Base-by-base conservation (phyloP, 257 asterid genomes). In the Solanum ahanhuiri region DNA sequence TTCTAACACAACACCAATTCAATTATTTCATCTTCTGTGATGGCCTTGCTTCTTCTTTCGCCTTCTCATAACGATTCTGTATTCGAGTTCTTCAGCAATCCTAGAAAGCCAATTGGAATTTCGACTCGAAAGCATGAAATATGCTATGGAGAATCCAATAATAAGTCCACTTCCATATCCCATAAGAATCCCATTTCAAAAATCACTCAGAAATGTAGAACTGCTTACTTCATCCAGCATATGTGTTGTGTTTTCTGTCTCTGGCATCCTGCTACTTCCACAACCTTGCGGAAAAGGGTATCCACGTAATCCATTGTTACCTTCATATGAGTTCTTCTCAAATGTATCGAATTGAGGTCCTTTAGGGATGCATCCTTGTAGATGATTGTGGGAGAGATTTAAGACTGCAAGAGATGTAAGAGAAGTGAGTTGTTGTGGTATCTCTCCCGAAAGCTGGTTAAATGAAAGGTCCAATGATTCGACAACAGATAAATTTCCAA, bases 201-300 rank as follows among this genome's bases (percentile, higher is more conserved):
- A 66, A 1, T 66, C 72, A 25, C 34, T 25, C 28, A 66, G 33
- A 66, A 66, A 66, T 25, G 10, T 28, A 2, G 11, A 66, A 1
- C 0, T 14, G 18, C 73, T 66, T 25, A 2, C 22, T 66, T 66
- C 35, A 14, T 66, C 73, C 9, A 66, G 22, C 2, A 66, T 0
- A 12, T 4, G 1, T 14, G 34, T 0, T 66, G 35, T 66, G 22
- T 28, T 28, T 1, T 28, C 6, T 12, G 73, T 67, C 73, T 28
- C 37, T 58, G 25, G 66, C 28, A 58, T 58, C 25, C 66, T 20
- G 66, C 66, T 58, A 34, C 3, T 71, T 4, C 45, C 81, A 18
- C 81, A 71, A 71, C 28, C 28, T 33, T 4, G 0, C 0, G 48
- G 0, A 71, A 71, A 0, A 17, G 45, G 28, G 0, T 0, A 18